A percentile compares a stretch with the other conserved stretches of the same genome.
Evolutionary conservation across 139 green algal species (phyloP).

Genomic region (Chlamydomonas incerta): DNA sequence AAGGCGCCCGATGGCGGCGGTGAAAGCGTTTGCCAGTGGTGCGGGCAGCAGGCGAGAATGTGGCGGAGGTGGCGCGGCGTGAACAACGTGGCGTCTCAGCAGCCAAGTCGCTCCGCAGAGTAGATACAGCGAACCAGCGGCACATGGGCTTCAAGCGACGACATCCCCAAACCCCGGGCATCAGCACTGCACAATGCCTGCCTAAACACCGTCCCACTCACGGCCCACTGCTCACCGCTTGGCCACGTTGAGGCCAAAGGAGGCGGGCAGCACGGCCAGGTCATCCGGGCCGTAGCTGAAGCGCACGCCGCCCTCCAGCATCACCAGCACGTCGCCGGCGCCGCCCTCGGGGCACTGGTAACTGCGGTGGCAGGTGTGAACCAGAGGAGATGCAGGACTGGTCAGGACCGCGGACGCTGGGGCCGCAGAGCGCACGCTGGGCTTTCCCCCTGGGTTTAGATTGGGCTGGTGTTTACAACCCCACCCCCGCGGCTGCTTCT

Average conservation of each 20-base stretch:
- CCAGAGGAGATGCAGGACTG: no score
- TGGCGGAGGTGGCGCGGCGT: no score
- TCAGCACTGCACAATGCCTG: neutral
- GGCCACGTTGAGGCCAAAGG: constrained; percentile 33
- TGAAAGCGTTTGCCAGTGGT: no score
- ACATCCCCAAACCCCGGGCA: neutral
- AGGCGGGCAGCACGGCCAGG: constrained; percentile 6
- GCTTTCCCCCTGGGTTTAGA: no score
- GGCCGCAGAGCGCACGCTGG: no score
- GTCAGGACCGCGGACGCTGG: no score
- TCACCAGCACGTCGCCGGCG: constrained; percentile 16
- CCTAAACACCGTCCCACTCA: neutral
- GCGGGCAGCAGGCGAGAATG: no score
- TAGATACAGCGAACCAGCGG: neutral
- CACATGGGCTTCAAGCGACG: no score
- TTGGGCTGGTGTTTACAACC: neutral
- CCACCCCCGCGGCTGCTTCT: no score
- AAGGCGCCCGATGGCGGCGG: no score
- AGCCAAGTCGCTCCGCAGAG: neutral
- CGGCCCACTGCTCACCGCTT: neutral
- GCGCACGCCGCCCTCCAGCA: constrained; percentile 35
- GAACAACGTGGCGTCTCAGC: no score
- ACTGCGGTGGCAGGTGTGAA: neutral
- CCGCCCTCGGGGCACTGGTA: constrained; percentile 15
- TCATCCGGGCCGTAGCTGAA: constrained; percentile 11